Evolutionary conservation across 2,329 filamentous ascomycete species (phyloP).

Genomic region (Thelonectria rubi): DNA sequence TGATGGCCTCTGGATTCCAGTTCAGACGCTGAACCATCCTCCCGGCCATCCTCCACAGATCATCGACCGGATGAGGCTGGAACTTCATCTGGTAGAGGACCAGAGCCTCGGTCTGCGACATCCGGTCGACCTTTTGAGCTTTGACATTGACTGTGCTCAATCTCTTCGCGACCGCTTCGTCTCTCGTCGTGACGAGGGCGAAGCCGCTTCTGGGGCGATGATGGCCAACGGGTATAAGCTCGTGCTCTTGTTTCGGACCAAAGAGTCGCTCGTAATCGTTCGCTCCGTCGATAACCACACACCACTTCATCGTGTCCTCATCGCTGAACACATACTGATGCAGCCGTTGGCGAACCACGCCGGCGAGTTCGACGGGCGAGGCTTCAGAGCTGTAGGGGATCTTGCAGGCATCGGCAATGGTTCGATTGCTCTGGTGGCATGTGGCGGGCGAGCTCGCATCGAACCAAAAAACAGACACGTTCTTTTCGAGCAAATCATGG

Average conservation of each 20-base stretch:
- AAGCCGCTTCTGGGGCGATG: background rate
- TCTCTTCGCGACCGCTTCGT: background rate
- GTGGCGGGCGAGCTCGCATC: background rate
- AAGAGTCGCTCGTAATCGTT: background rate
- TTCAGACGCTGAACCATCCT: background rate
- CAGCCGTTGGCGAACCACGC: background rate
- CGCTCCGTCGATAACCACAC: constrained; percentile 4
- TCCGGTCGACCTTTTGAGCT: background rate
- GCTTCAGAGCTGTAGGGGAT: background rate
- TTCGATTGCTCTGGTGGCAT: background rate
- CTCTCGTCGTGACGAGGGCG: background rate
- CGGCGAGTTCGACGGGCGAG: background rate
- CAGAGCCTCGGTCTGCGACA: constrained; percentile 2
- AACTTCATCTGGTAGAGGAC: background rate
- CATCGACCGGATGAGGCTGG: background rate
- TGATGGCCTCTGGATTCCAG: background rate
- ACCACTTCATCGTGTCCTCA: background rate
- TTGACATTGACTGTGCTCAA: background rate
- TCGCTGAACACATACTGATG: background rate
- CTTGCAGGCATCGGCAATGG: background rate
- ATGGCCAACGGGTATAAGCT: background rate
- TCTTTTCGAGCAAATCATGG: background rate
- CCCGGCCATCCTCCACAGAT: constrained; percentile 1
- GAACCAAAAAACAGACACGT: constrained; percentile 9
- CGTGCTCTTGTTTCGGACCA: background rate